Conservation (phyloP, 768 basidiomycete genomes). For the Tylopilus intermedius region DNA sequence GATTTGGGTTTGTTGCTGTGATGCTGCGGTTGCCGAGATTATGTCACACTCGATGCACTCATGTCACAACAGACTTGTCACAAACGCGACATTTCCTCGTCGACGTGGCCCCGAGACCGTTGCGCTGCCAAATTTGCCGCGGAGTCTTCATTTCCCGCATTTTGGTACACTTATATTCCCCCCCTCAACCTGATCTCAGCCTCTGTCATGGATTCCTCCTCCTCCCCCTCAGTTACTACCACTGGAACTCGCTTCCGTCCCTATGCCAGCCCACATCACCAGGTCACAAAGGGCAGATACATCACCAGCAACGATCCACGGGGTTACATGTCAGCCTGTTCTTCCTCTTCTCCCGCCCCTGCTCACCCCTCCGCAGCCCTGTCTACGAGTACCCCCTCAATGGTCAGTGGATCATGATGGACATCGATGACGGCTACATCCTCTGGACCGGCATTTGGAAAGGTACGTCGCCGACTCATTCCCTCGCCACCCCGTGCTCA, state of each 20-base stretch:
- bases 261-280: conserved; percentile 70
- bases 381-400: conserved; percentile 89
- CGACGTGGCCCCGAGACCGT: conserved; percentile 34
- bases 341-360: background rate
- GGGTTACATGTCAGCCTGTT: conserved; percentile 71
- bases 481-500: conserved; percentile 3
- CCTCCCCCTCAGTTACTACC: conserved; percentile 33
- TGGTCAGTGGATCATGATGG: conserved; percentile 94
- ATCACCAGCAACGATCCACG: conserved; percentile 87
- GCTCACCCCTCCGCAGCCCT: conserved; percentile 41
- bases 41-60: conserved; percentile 23
- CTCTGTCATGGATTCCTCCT: conserved; percentile 38
- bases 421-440: conserved; percentile 88
- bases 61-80: conserved; percentile 25
- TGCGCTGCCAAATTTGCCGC: conserved; percentile 29
- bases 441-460: conserved; percentile 95
- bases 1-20: conserved; percentile 33
- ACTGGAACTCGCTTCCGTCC: conserved; percentile 50
- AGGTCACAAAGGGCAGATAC: conserved; percentile 81
- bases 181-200: conserved; percentile 3
- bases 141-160: conserved; percentile 26
- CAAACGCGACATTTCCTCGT: conserved; percentile 31
- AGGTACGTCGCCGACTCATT: conserved; percentile 42
- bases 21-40: conserved; percentile 32
- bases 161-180: conserved; percentile 18